Evolutionary conservation across 2,329 filamentous ascomycete species (phyloP).

Genomic region (Aspergillus thermomutatus): DNA sequence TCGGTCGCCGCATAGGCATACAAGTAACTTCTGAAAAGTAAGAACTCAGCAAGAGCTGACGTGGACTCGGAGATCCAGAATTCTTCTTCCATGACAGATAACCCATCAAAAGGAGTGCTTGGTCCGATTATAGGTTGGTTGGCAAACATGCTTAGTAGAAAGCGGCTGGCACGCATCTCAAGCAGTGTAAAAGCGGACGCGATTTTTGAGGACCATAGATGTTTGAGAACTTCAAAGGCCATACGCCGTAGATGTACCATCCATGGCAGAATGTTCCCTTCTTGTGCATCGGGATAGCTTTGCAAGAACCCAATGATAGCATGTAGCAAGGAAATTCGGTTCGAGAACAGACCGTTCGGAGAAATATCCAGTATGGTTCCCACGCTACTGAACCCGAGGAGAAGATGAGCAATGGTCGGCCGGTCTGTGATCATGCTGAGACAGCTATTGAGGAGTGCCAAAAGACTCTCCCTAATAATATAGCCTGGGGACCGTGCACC

Average conservation of each 20-base stretch:
- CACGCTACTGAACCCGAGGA: conserved; percentile 82
- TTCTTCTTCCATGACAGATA: conserved; percentile 56
- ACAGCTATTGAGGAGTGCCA: conserved; percentile 82
- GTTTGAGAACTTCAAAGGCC: conserved; percentile 69
- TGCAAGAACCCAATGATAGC: conserved; percentile 69
- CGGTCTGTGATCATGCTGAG: conserved; percentile 69
- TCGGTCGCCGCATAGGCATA: conserved; percentile 85
- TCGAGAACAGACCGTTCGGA: conserved; percentile 66
- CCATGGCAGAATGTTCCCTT: conserved; percentile 62
- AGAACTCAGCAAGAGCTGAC: conserved; percentile 69
- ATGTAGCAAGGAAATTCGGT: conserved; percentile 77
- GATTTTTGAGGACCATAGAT: conserved; percentile 79
- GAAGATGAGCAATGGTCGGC: conserved; percentile 83
- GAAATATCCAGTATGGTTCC: conserved; percentile 67
- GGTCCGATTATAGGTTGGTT: conserved; percentile 68
- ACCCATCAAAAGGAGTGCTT: conserved; percentile 70
- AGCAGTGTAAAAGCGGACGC: conserved; percentile 71
- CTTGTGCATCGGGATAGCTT: conserved; percentile 63
- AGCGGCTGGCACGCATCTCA: conserved; percentile 75
- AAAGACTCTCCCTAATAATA: conserved; percentile 75
- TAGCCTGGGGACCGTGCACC: conserved; percentile 70
- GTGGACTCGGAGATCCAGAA: conserved; percentile 70
- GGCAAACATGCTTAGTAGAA: conserved; percentile 73
- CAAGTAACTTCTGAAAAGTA: conserved; percentile 71
- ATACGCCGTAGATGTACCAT: conserved; percentile 66